phyloP scores from a whole-genome alignment of 495 filamentous ascomycete species.

The Hypomontagnella submonticulosa region DNA sequence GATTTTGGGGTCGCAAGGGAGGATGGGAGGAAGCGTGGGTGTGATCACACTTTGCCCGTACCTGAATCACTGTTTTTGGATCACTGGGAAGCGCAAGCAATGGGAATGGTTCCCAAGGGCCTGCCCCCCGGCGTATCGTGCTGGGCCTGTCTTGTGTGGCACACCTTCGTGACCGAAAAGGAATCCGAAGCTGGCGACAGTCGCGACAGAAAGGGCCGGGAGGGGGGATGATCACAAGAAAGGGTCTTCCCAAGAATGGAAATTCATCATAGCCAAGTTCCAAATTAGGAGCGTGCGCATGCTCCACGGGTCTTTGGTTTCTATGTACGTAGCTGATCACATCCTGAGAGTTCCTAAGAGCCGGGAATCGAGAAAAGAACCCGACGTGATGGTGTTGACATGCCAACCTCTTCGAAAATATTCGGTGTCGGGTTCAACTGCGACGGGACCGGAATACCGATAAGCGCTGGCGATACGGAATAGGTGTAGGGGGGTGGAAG shows the following conservation, averaged over 20 bases:
- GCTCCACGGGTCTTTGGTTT: constrained; percentile 3
- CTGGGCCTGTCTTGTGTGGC: constrained; percentile 41
- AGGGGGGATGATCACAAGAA: constrained; percentile 16
- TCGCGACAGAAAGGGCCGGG: constrained; percentile 20
- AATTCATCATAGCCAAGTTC: constrained; percentile 25
- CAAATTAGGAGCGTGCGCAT: constrained; percentile 29
- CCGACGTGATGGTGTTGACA: constrained; percentile 9
- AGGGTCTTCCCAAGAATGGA: constrained; percentile 34
- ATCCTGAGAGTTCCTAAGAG: constrained; percentile 5
- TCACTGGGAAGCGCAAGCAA: constrained; percentile 18
- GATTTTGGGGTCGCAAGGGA: constrained; percentile 26
- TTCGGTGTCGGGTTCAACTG: constrained; percentile 7
- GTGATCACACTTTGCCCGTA: constrained; percentile 36
- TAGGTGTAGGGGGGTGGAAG: constrained; percentile 15
- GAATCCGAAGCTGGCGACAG: constrained; percentile 30
- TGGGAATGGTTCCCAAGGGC: constrained; percentile 35
- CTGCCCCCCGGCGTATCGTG: constrained; percentile 32
- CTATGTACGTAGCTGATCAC: constrained; percentile 16
- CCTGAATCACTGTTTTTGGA: constrained; percentile 40
- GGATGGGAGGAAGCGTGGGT: constrained; percentile 11
- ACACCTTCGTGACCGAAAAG: constrained; percentile 28
- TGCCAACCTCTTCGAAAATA: constrained; percentile 22
- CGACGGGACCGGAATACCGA: constrained; percentile 33
- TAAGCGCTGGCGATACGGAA: constrained; percentile 33
- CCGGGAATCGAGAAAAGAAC: constrained; percentile 4